phyloP scores from a whole-genome alignment of 192 early-diverging fungal genomes.

The Backusella luteola region DNA sequence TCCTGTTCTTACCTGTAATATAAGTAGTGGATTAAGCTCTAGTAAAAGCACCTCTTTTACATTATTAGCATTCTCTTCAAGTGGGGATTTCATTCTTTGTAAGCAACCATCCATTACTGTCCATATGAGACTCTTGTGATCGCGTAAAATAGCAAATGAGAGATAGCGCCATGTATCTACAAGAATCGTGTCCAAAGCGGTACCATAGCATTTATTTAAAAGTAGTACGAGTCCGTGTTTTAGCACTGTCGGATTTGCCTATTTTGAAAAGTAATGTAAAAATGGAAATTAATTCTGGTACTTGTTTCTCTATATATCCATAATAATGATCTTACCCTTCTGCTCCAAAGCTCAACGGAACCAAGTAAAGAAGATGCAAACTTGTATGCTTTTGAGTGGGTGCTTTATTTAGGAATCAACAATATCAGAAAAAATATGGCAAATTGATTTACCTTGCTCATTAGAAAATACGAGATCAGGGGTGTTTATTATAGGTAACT shows the following conservation, averaged over 20 bases:
- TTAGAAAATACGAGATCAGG: neutral
- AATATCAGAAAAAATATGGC: neutral
- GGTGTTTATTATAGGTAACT: neutral
- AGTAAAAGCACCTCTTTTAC: neutral
- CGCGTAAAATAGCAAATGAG: neutral
- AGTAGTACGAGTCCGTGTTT: neutral
- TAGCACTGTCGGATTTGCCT: neutral
- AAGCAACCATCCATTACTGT: neutral
- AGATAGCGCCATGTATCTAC: conserved; percentile 2
- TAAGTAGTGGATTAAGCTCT: neutral
- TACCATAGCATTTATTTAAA: conserved; percentile 4
- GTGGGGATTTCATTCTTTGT: neutral
- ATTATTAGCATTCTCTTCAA: neutral
- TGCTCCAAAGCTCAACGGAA: neutral
- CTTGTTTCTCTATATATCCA: neutral
- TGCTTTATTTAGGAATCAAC: neutral
- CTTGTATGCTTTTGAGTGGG: neutral
- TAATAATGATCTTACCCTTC: neutral
- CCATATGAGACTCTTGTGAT: neutral
- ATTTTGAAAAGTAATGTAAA: neutral
- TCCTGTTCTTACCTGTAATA: neutral
- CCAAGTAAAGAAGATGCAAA: conserved; percentile 2
- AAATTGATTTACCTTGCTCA: neutral
- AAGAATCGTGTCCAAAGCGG: neutral
- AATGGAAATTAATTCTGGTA: too few relatives aligned